Conservation (phyloP, 305 asterid species). For the Coffea humblotiana region DNA sequence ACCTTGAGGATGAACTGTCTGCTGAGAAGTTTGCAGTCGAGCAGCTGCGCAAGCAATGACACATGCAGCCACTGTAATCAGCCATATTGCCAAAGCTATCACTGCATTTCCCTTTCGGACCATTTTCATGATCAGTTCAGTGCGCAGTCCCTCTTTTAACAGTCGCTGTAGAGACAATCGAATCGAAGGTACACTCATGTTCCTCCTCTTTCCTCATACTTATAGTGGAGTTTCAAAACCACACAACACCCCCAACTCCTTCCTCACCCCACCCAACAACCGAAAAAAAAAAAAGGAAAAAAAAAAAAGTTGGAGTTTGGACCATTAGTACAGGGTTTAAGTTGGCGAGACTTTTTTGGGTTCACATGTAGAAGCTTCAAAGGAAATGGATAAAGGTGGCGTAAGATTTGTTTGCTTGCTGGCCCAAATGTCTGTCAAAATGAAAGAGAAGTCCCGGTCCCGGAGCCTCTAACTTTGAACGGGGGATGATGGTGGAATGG, state of each 20-base stretch:
- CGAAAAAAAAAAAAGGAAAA: no score
- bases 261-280: no score
- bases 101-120: not conserved
- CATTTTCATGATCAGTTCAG: not conserved
- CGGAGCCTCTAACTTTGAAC: no score
- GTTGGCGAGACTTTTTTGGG: not conserved
- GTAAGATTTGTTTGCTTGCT: no score
- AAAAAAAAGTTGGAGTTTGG: no score
- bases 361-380: no score
- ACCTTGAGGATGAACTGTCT: slow-evolving; percentile 5
- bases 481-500: no score
- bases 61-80: not conserved
- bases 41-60: not conserved
- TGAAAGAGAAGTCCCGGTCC: no score
- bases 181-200: not conserved
- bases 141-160: not conserved
- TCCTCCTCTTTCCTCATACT: not conserved
- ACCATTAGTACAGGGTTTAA: no score
- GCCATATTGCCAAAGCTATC: slow-evolving; percentile 1
- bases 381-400: no score
- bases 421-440: no score
- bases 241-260: no score
- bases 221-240: not conserved
- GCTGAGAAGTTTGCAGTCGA: not conserved
- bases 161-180: not conserved